Evolutionary conservation across 73 alveolate species (phyloP).

Genomic region (Paramecium primaurelia): DNA sequence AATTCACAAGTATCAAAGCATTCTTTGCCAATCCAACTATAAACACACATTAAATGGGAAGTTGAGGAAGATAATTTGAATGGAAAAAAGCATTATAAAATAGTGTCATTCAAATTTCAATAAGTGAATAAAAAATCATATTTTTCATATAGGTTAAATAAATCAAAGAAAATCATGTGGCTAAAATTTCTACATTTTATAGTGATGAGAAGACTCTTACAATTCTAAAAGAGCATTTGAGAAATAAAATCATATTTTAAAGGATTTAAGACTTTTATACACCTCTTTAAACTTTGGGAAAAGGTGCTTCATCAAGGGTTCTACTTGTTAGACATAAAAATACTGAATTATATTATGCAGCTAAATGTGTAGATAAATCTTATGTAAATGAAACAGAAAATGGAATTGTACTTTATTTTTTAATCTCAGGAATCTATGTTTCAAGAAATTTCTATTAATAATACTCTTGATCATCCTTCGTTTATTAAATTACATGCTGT

Average conservation of each 20-base stretch:
- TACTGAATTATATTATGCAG: constrained; percentile 57
- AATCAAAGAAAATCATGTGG: not conserved
- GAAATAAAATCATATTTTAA: constrained; percentile 43
- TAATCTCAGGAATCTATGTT: constrained; percentile 41
- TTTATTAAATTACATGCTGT: constrained; percentile 59
- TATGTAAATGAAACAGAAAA: constrained; percentile 58
- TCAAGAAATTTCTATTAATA: constrained; percentile 42
- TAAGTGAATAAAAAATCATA: not conserved
- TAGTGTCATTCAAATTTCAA: constrained; percentile 39
- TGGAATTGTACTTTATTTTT: constrained; percentile 41
- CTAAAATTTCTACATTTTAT: constrained; percentile 3
- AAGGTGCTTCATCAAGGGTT: constrained; percentile 49
- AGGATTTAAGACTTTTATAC: constrained; percentile 38
- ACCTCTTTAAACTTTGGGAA: constrained; percentile 21
- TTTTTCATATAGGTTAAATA: not conserved
- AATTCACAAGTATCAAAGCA: not conserved
- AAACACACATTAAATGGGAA: constrained; percentile 46
- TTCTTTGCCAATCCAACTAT: constrained; percentile 9
- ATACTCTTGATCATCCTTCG: constrained; percentile 50
- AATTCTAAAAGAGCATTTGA: constrained; percentile 4
- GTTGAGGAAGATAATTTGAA: not conserved
- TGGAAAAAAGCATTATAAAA: constrained; percentile 32
- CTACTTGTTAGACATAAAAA: constrained; percentile 48
- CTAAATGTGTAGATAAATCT: constrained; percentile 56
- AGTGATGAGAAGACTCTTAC: not conserved